A percentile compares a stretch with the other conserved stretches of the same genome.
Conservation (phyloP, 2,329 filamentous ascomycete species). For the Botrytis galanthina region DNA sequence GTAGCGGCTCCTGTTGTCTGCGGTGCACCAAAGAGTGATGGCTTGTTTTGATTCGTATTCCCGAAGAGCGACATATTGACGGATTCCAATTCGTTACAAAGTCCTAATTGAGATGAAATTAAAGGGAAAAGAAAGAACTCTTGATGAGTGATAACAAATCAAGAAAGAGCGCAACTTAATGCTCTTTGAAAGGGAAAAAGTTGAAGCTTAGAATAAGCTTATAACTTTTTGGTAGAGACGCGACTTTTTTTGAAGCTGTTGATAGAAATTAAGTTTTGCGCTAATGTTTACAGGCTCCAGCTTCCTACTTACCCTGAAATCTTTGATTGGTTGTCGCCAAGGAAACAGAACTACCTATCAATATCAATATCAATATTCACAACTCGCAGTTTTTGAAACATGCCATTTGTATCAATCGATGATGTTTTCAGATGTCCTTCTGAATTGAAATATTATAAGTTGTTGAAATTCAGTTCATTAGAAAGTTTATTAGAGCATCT, state of each 20-base stretch:
- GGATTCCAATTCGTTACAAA: neutral
- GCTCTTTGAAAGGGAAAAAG: neutral
- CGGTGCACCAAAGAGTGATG: constrained; percentile 16
- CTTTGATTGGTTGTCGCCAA: neutral
- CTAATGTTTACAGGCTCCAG: constrained; percentile 13
- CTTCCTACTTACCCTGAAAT: neutral
- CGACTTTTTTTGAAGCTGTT: constrained; percentile 21
- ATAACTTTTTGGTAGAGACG: constrained; percentile 13
- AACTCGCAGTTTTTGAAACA: neutral
- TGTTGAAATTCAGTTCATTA: neutral
- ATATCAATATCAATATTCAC: neutral
- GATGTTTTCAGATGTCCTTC: neutral
- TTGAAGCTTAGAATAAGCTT: constrained; percentile 14
- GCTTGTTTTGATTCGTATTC: constrained; percentile 13
- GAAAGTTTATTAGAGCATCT: neutral
- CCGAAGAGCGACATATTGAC: constrained; percentile 18
- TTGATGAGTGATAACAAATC: neutral
- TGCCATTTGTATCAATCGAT: neutral
- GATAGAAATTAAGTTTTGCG: constrained; percentile 20
- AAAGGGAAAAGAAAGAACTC: neutral
- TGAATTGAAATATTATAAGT: neutral
- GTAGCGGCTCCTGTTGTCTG: constrained; percentile 15
- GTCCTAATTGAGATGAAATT: neutral
- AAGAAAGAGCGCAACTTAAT: neutral
- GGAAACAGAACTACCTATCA: neutral